Evolutionary conservation across 495 filamentous ascomycete genomes (phyloP), one percentile per base, ranked within the genome.

Genomic region (Trichocladium antarcticum): DNA sequence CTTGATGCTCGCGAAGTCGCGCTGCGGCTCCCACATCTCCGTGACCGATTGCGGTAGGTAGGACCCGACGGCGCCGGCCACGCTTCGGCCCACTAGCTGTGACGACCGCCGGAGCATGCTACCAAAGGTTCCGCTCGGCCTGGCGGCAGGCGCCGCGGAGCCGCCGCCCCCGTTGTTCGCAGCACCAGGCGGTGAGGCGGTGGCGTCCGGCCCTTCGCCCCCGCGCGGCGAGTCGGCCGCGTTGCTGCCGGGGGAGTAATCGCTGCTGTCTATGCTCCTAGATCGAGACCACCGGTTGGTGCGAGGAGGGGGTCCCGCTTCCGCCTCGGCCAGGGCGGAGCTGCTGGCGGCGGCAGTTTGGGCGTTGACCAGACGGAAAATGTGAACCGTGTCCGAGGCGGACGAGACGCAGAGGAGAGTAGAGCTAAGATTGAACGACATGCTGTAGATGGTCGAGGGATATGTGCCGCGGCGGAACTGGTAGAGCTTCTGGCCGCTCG

Each of bases 351-450:
- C 28, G 17, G 39, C 9, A 12, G 11, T 54, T 51, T 51, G 44
- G 55, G 63, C 37, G 42, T 44, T 56, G 37, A 38, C 45, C 19
- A 97, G 71, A 36, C 89, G 87, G 68, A 97, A 98, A 42, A 98
- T 82, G 60, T 98, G 92, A n/a, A 98, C 84, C 11, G 92, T 98
- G 58, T 98, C 93, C 0, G 89, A 90, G 2, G 87, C 87, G 9
- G 90, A 96, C 11, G 90, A 96, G 46, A 97, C 89, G 57, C 88
- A 95, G 31, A 98, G 81, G 2, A 98, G 75, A 6, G 90, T 92
- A 4, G 88, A 93, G 28, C 84, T 89, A 14, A 87, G 77, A 63
- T 98, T 98, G 73, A 97, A 98, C n/a, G 87, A 92, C 92, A 98
- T 96, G 79, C 88, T 93, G 66, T 85, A 95, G 50, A 98, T 97